Percentiles rank a stretch among this genome's conserved stretches.
phyloP scores from a whole-genome alignment of 2,329 filamentous ascomycete genomes.

The Fusarium sublunatum region DNA sequence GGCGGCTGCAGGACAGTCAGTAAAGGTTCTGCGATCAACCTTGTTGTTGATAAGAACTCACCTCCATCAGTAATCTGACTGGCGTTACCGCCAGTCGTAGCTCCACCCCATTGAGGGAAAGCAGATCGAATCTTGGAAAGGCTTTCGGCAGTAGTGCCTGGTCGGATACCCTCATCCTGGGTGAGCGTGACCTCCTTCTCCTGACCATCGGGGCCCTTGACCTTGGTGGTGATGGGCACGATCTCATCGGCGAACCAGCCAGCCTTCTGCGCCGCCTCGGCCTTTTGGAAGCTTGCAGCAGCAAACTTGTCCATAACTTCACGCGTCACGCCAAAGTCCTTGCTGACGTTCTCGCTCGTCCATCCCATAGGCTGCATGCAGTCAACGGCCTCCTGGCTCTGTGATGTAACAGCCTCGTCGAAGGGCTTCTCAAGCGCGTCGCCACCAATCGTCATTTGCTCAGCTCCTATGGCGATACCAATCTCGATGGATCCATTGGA shows the following conservation, averaged over 20 bases:
- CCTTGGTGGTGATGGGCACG: slow-evolving; percentile 81
- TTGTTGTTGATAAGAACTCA: slow-evolving; percentile 49
- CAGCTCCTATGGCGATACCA: slow-evolving; percentile 88
- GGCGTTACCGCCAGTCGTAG: slow-evolving; percentile 91
- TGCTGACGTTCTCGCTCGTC: slow-evolving; percentile 95
- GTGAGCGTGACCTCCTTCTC: slow-evolving; percentile 81
- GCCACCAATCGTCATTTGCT: slow-evolving; percentile 83
- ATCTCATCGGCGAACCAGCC: slow-evolving; percentile 97
- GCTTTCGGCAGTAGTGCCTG: slow-evolving; percentile 86
- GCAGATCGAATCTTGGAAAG: slow-evolving; percentile 88
- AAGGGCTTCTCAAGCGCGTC: slow-evolving; percentile 79
- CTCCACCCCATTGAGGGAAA: slow-evolving; percentile 89
- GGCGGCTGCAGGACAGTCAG: slow-evolving; percentile 66
- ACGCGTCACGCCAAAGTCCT: slow-evolving; percentile 86
- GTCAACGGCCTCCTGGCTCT: slow-evolving; percentile 81
- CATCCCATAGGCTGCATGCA: slow-evolving; percentile 98
- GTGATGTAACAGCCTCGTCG: slow-evolving; percentile 76
- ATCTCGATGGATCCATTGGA: slow-evolving; percentile 81
- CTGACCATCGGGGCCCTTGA: slow-evolving; percentile 87
- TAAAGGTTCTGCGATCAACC: neutral
- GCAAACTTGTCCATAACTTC: slow-evolving; percentile 87
- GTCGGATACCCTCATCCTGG: slow-evolving; percentile 89
- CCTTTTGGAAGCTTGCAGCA: slow-evolving; percentile 86
- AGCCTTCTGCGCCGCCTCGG: slow-evolving; percentile 89
- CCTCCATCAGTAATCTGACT: slow-evolving; percentile 94